phyloP scores from a whole-genome alignment of 108 stramenopile genomes.

The Cyclotella kingstonii region DNA sequence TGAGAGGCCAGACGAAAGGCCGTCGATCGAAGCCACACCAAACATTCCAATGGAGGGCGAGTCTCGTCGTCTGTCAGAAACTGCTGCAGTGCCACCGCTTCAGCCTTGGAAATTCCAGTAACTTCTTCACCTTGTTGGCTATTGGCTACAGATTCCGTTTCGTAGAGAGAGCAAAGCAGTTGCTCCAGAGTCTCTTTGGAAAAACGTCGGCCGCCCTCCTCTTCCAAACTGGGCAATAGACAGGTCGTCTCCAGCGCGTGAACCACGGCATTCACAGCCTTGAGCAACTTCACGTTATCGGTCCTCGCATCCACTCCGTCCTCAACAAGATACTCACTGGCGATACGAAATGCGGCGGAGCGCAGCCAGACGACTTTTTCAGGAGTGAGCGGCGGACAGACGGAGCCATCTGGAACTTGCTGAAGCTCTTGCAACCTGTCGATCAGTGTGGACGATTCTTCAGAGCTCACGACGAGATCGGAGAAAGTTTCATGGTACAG shows the following conservation, averaged over 20 bases:
- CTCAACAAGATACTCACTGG: slow-evolving; percentile 51
- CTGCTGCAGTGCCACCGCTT: slow-evolving; percentile 5
- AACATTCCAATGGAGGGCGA: slow-evolving; percentile 56
- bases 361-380: slow-evolving; percentile 69
- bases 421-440: slow-evolving; percentile 4
- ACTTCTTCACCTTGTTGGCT: slow-evolving; percentile 6
- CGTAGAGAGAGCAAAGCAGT: slow-evolving; percentile 15
- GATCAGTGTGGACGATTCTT: slow-evolving; percentile 15
- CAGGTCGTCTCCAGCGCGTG: slow-evolving; percentile 62
- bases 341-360: slow-evolving; percentile 65
- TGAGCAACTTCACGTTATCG: slow-evolving; percentile 50
- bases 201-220: slow-evolving; percentile 15
- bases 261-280: slow-evolving; percentile 64
- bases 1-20: slow-evolving; percentile 66
- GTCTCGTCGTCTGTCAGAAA: slow-evolving; percentile 20
- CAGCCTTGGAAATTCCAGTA: slow-evolving; percentile 5
- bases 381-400: slow-evolving; percentile 36
- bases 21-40: slow-evolving; percentile 62
- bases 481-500: slow-evolving; percentile 20
- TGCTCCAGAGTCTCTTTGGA: slow-evolving; percentile 10
- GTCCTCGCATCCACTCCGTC: slow-evolving; percentile 34
- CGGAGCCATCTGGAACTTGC: slow-evolving; percentile 2
- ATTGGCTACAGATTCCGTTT: neutral
- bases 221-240: slow-evolving; percentile 12
- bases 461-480: slow-evolving; percentile 21